Evolutionary conservation across 768 basidiomycete species (phyloP).

Genomic region (Termitomyces titanicus): DNA sequence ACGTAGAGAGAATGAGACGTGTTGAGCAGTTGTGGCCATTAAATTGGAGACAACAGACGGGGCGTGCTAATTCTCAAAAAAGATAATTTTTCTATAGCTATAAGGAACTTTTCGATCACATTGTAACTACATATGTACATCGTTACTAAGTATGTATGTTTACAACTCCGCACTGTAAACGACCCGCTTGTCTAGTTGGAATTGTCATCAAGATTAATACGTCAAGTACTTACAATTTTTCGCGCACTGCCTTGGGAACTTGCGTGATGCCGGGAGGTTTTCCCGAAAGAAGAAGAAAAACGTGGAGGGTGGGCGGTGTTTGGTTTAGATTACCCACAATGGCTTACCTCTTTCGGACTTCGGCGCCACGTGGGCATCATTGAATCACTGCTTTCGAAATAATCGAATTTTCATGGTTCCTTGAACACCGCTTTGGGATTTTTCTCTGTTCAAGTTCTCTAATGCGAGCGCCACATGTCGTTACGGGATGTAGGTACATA

Average conservation of each 20-base stretch:
- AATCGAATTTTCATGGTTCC: constrained; percentile 20
- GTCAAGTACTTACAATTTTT: too few relatives aligned
- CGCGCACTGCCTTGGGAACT: constrained; percentile 27
- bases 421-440: constrained; percentile 28
- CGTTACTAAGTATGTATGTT: too few relatives aligned
- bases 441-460: constrained; percentile 15
- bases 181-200: too few relatives aligned
- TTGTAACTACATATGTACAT: too few relatives aligned
- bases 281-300: constrained; percentile 22
- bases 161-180: too few relatives aligned
- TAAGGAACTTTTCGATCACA: too few relatives aligned
- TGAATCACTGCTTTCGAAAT: constrained; percentile 17
- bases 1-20: too few relatives aligned
- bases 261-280: constrained; percentile 20
- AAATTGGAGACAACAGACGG: too few relatives aligned
- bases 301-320: constrained; percentile 18
- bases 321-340: constrained; percentile 11
- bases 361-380: constrained; percentile 24
- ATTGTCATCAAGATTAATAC: too few relatives aligned
- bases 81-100: too few relatives aligned
- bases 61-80: too few relatives aligned
- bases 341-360: constrained; percentile 10
- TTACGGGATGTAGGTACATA: constrained; percentile 4
- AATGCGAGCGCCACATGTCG: constrained; percentile 19
- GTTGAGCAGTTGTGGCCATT: too few relatives aligned